Evolutionary conservation across 805 yeast genomes (phyloP).

Genomic region (Teunomyces lycoperdinae): DNA sequence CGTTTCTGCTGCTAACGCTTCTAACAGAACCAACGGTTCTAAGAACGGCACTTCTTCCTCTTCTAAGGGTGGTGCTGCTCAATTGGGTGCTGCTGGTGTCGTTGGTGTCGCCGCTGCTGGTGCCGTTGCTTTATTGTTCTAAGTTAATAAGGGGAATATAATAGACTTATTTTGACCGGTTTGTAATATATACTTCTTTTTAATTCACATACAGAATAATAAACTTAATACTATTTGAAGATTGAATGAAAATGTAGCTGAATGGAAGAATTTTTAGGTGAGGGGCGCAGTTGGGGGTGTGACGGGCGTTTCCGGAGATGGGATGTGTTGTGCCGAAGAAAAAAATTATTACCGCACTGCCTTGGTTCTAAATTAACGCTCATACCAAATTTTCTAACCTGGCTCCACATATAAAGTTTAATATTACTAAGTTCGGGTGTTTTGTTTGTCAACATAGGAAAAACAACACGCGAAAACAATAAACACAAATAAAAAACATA

Average conservation of each 20-base stretch:
- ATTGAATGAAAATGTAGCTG: not conserved
- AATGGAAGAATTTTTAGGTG: not conserved
- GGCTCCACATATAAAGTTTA: not conserved
- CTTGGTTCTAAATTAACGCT: not conserved
- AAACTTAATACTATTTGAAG: not conserved
- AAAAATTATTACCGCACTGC: too few relatives aligned
- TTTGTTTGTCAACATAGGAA: not conserved
- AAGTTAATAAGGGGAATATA: constrained; percentile 19
- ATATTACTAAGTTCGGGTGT: not conserved
- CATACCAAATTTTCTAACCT: not conserved
- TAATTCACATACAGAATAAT: constrained; percentile 3
- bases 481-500: not conserved
- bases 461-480: not conserved
- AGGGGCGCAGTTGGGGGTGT: not conserved
- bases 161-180: constrained; percentile 3
- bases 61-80: constrained; percentile 44
- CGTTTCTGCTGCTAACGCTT: constrained; percentile 58
- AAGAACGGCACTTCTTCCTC: constrained; percentile 35
- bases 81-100: constrained; percentile 52
- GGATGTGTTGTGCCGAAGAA: too few relatives aligned
- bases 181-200: constrained; percentile 3
- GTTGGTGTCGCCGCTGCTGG: constrained; percentile 85
- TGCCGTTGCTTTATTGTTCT: constrained; percentile 60
- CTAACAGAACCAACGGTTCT: constrained; percentile 39
- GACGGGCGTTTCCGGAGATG: not conserved